Conservation (phyloP, 345 rosid species). For the Acer saccharum region DNA sequence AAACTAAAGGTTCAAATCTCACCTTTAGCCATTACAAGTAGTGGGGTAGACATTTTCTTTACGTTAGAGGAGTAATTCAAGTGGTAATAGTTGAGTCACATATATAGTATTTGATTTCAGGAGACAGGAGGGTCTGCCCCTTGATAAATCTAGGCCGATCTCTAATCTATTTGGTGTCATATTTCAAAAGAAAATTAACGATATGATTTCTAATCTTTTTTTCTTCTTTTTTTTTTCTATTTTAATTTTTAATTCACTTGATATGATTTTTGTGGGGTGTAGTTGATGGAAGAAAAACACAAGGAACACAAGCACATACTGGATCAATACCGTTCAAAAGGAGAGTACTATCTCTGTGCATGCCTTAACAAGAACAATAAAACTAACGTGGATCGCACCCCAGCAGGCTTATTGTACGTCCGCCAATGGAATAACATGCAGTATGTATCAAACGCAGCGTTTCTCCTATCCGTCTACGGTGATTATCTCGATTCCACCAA, state of each 20-base stretch:
- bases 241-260: neutral
- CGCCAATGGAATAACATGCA: slow-evolving; percentile 81
- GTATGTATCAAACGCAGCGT: slow-evolving; percentile 51
- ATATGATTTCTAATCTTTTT: no score
- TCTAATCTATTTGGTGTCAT: no score
- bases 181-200: no score
- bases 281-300: slow-evolving; percentile 40
- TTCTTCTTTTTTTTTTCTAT: neutral
- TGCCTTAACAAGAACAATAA: slow-evolving; percentile 47
- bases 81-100: no score
- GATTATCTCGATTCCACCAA: slow-evolving; percentile 40
- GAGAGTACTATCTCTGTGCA: slow-evolving; percentile 56
- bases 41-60: no score
- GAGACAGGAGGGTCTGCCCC: no score
- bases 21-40: no score
- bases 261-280: neutral
- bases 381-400: slow-evolving; percentile 55
- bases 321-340: slow-evolving; percentile 44
- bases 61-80: no score
- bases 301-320: slow-evolving; percentile 25
- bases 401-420: slow-evolving; percentile 50
- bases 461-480: slow-evolving; percentile 52
- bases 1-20: no score
- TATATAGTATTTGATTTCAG: no score
- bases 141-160: no score